A percentile compares a stretch with the other conserved stretches of the same genome.
Evolutionary conservation across 306 rosid species (phyloP).

Genomic region (Medicago lupulina): DNA sequence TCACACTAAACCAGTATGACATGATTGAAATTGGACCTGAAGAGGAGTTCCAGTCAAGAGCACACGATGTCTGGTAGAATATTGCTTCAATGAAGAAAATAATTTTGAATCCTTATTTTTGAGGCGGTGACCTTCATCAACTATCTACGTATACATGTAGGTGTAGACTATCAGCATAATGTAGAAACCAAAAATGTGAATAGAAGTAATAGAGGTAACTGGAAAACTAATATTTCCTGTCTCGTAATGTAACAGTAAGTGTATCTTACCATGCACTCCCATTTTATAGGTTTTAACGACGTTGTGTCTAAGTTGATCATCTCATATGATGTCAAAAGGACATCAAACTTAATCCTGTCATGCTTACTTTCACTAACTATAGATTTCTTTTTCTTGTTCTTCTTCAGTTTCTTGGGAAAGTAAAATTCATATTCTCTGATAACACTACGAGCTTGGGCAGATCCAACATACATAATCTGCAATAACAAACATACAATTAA

Average conservation of each 20-base stretch:
- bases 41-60: slow-evolving; percentile 99
- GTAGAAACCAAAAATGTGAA: slow-evolving; percentile 39
- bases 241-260: slow-evolving; percentile 6
- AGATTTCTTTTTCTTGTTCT: slow-evolving; percentile 88
- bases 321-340: slow-evolving; percentile 95
- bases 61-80: slow-evolving; percentile 74
- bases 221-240: slow-evolving; percentile 21
- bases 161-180: slow-evolving; percentile 41
- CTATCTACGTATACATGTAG: slow-evolving; percentile 62
- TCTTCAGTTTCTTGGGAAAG: slow-evolving; percentile 85
- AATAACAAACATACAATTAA: slow-evolving; percentile 51
- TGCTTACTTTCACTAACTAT: slow-evolving; percentile 83
- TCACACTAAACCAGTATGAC: slow-evolving; percentile 31
- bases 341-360: slow-evolving; percentile 96
- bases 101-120: slow-evolving; percentile 97
- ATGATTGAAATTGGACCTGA: slow-evolving; percentile 68
- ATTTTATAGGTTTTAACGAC: slow-evolving; percentile 82
- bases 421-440: slow-evolving; percentile 93
- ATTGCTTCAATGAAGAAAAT: slow-evolving; percentile 93
- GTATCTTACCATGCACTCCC: slow-evolving; percentile 89
- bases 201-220: slow-evolving; percentile 25
- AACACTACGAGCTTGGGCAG: slow-evolving; percentile 85
- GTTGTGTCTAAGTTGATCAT: slow-evolving; percentile 87
- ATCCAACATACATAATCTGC: slow-evolving; percentile 96
- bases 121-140: slow-evolving; percentile 99